Conservation (phyloP, 2,329 filamentous ascomycete genomes). For the Cladophialophora chaetospira region DNA sequence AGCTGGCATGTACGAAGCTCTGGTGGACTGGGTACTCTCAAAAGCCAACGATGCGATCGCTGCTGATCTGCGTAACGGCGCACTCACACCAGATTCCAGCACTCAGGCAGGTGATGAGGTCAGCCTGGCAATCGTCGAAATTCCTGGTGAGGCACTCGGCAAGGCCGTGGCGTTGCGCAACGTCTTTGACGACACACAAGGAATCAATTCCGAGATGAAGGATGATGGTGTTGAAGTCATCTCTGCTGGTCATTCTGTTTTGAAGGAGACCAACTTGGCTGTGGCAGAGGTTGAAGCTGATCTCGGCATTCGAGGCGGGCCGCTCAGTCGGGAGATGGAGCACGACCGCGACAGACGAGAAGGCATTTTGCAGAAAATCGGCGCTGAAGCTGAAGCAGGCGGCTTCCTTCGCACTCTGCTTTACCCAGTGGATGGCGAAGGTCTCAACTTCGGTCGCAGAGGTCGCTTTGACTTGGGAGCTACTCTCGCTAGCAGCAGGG, state of each 20-base stretch:
- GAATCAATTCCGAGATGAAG: slow-evolving; percentile 97
- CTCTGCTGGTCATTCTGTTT: slow-evolving; percentile 74
- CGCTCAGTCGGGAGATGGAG: slow-evolving; percentile 71
- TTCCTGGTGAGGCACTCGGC: slow-evolving; percentile 76
- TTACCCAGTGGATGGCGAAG: slow-evolving; percentile 74
- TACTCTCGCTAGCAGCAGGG: slow-evolving; percentile 77
- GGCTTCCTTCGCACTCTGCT: slow-evolving; percentile 80
- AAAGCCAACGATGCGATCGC: slow-evolving; percentile 87
- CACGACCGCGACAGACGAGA: slow-evolving; percentile 80
- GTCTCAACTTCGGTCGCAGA: slow-evolving; percentile 75
- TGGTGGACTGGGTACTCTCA: slow-evolving; percentile 90
- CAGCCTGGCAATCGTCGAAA: slow-evolving; percentile 82
- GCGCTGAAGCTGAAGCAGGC: slow-evolving; percentile 75
- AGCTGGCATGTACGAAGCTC: slow-evolving; percentile 83
- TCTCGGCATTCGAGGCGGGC: slow-evolving; percentile 71
- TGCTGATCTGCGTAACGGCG: slow-evolving; percentile 64
- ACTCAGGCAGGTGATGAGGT: slow-evolving; percentile 77
- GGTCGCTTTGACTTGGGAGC: slow-evolving; percentile 77
- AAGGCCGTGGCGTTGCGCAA: slow-evolving; percentile 88
- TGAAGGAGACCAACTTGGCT: slow-evolving; percentile 84
- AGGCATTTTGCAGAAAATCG: slow-evolving; percentile 81
- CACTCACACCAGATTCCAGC: slow-evolving; percentile 42
- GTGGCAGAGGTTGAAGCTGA: slow-evolving; percentile 76
- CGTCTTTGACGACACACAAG: slow-evolving; percentile 87
- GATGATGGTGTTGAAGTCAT: slow-evolving; percentile 83